Conservation (phyloP, 441 rosid genomes). For the Croton setiger region DNA sequence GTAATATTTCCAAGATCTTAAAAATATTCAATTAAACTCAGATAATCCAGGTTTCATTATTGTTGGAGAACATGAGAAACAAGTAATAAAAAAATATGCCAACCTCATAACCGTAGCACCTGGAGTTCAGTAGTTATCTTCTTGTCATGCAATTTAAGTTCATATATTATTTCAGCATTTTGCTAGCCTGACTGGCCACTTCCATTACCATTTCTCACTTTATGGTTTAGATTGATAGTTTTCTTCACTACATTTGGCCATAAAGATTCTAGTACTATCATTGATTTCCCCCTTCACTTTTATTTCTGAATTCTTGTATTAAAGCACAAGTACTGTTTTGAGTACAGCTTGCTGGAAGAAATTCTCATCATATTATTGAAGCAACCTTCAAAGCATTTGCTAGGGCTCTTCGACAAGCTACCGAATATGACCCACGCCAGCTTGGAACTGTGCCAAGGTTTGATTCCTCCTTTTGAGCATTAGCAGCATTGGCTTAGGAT, state of each 20-base stretch:
- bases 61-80: background rate
- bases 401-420: conserved; percentile 91
- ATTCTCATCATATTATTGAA: conserved; percentile 94
- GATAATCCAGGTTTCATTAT: background rate
- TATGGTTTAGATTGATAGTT: background rate
- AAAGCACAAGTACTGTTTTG: conserved; percentile 22
- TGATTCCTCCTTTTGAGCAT: conserved; percentile 14
- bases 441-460: conserved; percentile 89
- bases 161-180: background rate
- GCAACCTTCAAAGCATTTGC: conserved; percentile 98
- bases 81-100: background rate
- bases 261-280: background rate
- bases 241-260: conserved; percentile 5
- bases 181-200: too few relatives aligned
- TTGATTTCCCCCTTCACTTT: background rate
- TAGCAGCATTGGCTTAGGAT: background rate
- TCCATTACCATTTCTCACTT: background rate
- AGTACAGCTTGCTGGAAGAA: conserved; percentile 77
- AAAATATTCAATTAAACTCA: conserved; percentile 6
- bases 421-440: conserved; percentile 76
- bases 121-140: background rate
- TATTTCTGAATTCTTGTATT: background rate
- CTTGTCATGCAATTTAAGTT: conserved; percentile 4
- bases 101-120: background rate
- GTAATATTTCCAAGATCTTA: conserved; percentile 30